These are phyloP conservation scores for Arctium minus DNA, from an alignment of 129 eudicot species.

Conservation along the genomic window DNA sequence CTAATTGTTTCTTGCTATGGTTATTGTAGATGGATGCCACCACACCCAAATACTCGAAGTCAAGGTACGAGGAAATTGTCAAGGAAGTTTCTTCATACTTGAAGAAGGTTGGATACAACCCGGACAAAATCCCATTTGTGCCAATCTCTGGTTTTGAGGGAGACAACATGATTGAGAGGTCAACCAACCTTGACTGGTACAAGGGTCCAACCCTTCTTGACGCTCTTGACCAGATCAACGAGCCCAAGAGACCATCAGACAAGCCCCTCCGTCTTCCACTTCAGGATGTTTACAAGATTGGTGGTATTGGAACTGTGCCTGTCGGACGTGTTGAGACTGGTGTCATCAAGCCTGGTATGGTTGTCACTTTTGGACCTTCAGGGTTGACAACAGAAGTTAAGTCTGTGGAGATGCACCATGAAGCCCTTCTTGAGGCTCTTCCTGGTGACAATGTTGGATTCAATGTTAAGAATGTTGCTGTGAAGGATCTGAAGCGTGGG, in stretches of 20 bases:
- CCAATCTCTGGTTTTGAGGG: slow-evolving; percentile 52
- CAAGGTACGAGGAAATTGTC: slow-evolving; percentile 44
- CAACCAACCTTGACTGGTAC: slow-evolving; percentile 59
- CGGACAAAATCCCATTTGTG: slow-evolving; percentile 45
- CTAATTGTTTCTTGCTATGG: not conserved
- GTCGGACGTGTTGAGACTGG: slow-evolving; percentile 56
- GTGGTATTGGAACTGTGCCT: slow-evolving; percentile 56
- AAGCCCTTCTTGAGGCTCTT: slow-evolving; percentile 37
- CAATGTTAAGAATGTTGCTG: slow-evolving; percentile 55
- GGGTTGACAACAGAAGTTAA: slow-evolving; percentile 54
- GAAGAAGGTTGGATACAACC: slow-evolving; percentile 57
- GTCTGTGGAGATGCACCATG: slow-evolving; percentile 56
- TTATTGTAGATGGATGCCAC: slow-evolving; percentile 43
- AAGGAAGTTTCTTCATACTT: slow-evolving; percentile 49
- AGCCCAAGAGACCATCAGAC: slow-evolving; percentile 56
- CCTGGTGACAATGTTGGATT: slow-evolving; percentile 56
- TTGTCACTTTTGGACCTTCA: slow-evolving; percentile 46
- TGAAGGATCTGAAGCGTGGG: slow-evolving; percentile 55
- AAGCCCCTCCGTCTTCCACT: slow-evolving; percentile 55
- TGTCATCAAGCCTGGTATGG: slow-evolving; percentile 50
- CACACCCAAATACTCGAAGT: slow-evolving; percentile 47
- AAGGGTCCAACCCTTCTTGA: slow-evolving; percentile 56
- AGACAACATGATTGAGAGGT: slow-evolving; percentile 54
- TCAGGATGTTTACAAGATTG: slow-evolving; percentile 54
- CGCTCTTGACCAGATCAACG: slow-evolving; percentile 39